These are phyloP conservation scores for Tetrahymena malaccensis DNA, from an alignment of 73 alveolate species.

Conservation along the genomic window DNA sequence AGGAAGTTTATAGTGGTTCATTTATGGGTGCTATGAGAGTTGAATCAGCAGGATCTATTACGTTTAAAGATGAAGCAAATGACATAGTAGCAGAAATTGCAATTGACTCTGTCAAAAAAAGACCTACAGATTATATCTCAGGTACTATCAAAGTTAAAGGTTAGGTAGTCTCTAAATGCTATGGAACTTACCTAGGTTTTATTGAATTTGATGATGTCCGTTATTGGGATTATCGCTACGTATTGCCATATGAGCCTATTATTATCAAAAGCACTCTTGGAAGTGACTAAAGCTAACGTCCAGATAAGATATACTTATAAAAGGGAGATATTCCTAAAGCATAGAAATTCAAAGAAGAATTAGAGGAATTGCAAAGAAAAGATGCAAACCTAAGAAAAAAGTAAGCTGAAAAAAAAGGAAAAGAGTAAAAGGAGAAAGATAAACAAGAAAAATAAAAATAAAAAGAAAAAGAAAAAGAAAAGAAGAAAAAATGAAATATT, in stretches of 20 bases:
- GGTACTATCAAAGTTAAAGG: constrained; percentile 71
- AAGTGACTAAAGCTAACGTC: neutral
- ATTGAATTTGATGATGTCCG: constrained; percentile 87
- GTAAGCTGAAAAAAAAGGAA: neutral
- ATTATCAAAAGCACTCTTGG: constrained; percentile 12
- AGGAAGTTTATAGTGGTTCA: constrained; percentile 45
- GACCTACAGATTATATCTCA: constrained; percentile 66
- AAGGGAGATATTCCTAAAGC: constrained; percentile 13
- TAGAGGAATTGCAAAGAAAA: constrained; percentile 10
- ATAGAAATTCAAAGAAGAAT: constrained; percentile 4
- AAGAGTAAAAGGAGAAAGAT: neutral
- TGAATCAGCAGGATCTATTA: constrained; percentile 62
- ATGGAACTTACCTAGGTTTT: constrained; percentile 88
- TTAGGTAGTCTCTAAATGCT: constrained; percentile 49
- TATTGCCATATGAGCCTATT: constrained; percentile 26
- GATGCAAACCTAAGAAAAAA: constrained; percentile 33
- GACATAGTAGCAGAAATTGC: constrained; percentile 50
- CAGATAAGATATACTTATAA: constrained; percentile 5
- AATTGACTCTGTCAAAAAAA: constrained; percentile 40
- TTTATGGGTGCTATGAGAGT: constrained; percentile 70
- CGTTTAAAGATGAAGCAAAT: constrained; percentile 62
- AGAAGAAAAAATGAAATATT: neutral
- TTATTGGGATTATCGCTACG: constrained; percentile 84
- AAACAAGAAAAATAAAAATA: neutral
- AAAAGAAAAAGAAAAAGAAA: neutral